Base-by-base conservation (phyloP, 1,284 basidiomycete genomes). In the Naganishia albida region DNA sequence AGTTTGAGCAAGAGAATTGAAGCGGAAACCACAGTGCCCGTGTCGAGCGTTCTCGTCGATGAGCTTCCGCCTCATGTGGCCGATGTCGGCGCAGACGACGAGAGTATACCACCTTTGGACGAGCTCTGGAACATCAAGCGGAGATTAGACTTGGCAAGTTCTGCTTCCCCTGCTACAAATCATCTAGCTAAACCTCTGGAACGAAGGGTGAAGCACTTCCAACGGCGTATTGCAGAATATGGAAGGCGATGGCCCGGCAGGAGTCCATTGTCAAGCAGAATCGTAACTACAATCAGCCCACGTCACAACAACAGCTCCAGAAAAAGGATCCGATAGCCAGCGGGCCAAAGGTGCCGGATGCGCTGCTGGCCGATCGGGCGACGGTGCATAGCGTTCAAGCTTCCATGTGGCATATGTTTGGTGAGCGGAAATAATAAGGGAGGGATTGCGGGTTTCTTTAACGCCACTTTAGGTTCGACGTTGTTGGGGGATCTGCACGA, bases 151-250 rank as follows among this genome's bases (percentile, higher is more conserved):
- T 55, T 78, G 38, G 75, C 73, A 65, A 49, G 72, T 64, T 25
- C 23, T 38, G 25, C 25, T 13, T 12, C 28, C 48, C 40, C 7
- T 4, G 15, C 16, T 26, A 40, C 56, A 25, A 1, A 0, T 6
- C 3, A 30, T 13, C 34, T 20, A 28, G 8, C 28, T n/a, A 26
- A 52, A 13, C 30, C 42, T 18, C 12, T n/a, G 28, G 15, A 7
- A 10, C n/a, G 25, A 53, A 76, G 75, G 78, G 77, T 25, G 78
- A 79, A 67, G 72, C 76, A 0, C 70, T 74, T 2, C 75, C 74
- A 34, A 54, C 75, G 3, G 77, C 76, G 1, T 73, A 76, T 38
- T 68, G 71, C 26, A 70, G 77, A 1, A 69, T 76, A 18, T 73
- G 74, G 54, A 59, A 65, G 7, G 73, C 78, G 0, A 62, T 74